These are phyloP conservation scores for Exidia glandulosa DNA, from an alignment of 768 basidiomycete species.

Conservation along the genomic window DNA sequence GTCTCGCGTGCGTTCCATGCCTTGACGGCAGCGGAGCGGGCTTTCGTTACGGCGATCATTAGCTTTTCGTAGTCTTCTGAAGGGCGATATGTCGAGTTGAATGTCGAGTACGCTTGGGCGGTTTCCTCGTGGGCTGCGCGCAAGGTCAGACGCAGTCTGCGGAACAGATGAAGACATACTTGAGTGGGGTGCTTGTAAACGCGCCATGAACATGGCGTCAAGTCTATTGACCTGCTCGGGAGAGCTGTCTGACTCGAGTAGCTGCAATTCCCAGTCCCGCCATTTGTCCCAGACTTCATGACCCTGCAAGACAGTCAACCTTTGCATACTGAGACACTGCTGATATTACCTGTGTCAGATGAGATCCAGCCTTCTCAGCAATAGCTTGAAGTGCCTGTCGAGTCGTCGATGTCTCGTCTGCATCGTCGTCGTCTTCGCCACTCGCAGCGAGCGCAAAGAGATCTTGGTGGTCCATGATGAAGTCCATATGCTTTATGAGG, in stretches of 20 bases:
- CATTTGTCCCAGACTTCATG: slow-evolving; percentile 59
- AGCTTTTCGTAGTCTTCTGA: slow-evolving; percentile 65
- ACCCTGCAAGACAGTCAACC: slow-evolving; percentile 34
- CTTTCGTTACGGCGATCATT: slow-evolving; percentile 68
- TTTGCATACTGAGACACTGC: background rate
- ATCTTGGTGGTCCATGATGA: slow-evolving; percentile 30
- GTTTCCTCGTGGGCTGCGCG: slow-evolving; percentile 68
- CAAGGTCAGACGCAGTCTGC: background rate
- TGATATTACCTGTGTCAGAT: slow-evolving; percentile 49
- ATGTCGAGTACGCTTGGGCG: slow-evolving; percentile 75
- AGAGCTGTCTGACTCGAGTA: slow-evolving; percentile 37
- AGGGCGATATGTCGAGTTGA: slow-evolving; percentile 70
- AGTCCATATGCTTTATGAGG: slow-evolving; percentile 55
- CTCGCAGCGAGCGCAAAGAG: slow-evolving; percentile 25
- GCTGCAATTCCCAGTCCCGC: slow-evolving; percentile 64
- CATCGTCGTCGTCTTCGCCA: slow-evolving; percentile 26
- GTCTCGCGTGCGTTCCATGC: slow-evolving; percentile 53
- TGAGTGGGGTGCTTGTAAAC: slow-evolving; percentile 67
- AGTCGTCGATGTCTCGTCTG: slow-evolving; percentile 47
- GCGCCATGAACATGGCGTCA: slow-evolving; percentile 47
- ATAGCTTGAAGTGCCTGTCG: slow-evolving; percentile 41
- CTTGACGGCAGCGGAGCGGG: slow-evolving; percentile 47
- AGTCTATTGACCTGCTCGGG: slow-evolving; percentile 34
- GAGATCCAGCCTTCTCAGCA: slow-evolving; percentile 43
- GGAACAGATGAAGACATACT: slow-evolving; percentile 28